phyloP scores from a whole-genome alignment of 257 asterid genomes.

The Jacaranda mimosifolia region DNA sequence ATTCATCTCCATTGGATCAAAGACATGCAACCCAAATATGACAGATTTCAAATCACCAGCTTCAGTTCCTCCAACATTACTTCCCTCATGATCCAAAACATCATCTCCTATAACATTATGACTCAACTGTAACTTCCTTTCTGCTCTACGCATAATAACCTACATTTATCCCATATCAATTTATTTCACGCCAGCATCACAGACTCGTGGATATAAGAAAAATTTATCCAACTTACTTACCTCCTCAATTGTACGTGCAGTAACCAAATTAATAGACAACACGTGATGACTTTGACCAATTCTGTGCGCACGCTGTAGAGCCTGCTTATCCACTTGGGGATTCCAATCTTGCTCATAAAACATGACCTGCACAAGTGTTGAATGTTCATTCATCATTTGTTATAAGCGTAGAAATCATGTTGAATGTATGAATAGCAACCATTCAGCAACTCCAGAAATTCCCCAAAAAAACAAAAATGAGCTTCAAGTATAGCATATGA shows the following conservation, averaged over 20 bases:
- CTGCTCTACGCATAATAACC: constrained; percentile 92
- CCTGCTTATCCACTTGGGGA: constrained; percentile 99
- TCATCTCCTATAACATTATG: constrained; percentile 83
- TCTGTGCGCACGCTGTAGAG: constrained; percentile 96
- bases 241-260: constrained; percentile 88
- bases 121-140: constrained; percentile 87
- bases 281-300: constrained; percentile 93
- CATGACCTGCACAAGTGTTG: constrained; percentile 64
- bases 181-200: constrained; percentile 39
- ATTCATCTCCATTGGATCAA: constrained; percentile 68
- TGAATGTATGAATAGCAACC: constrained; percentile 11
- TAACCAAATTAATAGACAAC: constrained; percentile 79
- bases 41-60: constrained; percentile 79
- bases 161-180: constrained; percentile 41
- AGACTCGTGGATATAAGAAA: constrained; percentile 24
- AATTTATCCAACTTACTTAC: constrained; percentile 45
- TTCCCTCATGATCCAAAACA: constrained; percentile 56
- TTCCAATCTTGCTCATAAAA: constrained; percentile 99
- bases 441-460: constrained; percentile 3
- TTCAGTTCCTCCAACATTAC: constrained; percentile 62
- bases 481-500: not conserved
- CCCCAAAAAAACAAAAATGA: not conserved
- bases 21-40: constrained; percentile 78
- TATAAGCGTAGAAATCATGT: constrained; percentile 20
- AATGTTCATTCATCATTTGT: constrained; percentile 29